Conservation (phyloP, 352 stramenopile genomes). For the Phytophthora pinifolia region DNA sequence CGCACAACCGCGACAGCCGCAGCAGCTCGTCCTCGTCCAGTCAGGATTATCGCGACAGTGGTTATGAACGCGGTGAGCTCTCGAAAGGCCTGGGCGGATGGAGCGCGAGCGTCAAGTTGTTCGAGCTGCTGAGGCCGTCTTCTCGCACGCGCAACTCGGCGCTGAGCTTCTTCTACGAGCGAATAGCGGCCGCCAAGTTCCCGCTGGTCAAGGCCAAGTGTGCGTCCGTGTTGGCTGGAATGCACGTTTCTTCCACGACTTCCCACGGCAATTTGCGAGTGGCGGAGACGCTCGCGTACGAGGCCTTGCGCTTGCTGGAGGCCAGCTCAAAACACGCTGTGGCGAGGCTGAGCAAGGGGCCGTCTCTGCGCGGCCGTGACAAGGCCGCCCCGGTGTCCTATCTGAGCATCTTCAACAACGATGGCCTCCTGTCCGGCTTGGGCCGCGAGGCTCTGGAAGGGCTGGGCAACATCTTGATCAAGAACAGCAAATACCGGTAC, state of each 20-base stretch:
- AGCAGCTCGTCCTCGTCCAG: constrained; percentile 43
- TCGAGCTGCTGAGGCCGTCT: constrained; percentile 57
- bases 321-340: constrained; percentile 39
- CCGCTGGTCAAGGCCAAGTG: constrained; percentile 80
- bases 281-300: constrained; percentile 72
- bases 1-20: constrained; percentile 32
- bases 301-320: constrained; percentile 75
- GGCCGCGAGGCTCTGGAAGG: constrained; percentile 70
- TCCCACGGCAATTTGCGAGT: constrained; percentile 52
- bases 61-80: constrained; percentile 35
- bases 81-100: constrained; percentile 52
- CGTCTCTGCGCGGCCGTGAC: constrained; percentile 16
- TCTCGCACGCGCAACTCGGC: constrained; percentile 39
- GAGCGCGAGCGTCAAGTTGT: constrained; percentile 40
- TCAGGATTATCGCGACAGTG: constrained; percentile 34
- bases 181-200: constrained; percentile 42
- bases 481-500: constrained; percentile 88
- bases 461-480: constrained; percentile 78
- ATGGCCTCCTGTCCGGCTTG: constrained; percentile 69
- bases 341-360: constrained; percentile 22
- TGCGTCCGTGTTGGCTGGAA: constrained; percentile 55
- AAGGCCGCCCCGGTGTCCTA: constrained; percentile 23
- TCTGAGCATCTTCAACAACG: constrained; percentile 77
- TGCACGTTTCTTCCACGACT: constrained; percentile 44
- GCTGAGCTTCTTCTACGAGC: constrained; percentile 62